Evolutionary conservation across 176 grass and related monocot species (phyloP).

Genomic region (Urochloa ruziziensis): DNA sequence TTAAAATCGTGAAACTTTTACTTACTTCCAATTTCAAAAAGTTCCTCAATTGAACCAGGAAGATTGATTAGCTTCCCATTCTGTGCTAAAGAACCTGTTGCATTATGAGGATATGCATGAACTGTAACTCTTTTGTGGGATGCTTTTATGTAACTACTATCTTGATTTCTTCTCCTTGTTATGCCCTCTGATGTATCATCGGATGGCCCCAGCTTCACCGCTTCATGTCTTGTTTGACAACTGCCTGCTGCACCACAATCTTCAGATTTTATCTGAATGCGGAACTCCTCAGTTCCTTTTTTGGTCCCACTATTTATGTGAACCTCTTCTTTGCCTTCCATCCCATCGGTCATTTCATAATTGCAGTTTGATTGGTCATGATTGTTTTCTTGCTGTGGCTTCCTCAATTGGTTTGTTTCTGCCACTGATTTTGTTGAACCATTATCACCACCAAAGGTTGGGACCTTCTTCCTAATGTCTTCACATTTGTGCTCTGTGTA

Average conservation of each 20-base stretch:
- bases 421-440: slow-evolving; percentile 24
- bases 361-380: not conserved
- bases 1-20: slow-evolving; percentile 12
- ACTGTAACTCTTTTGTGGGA: slow-evolving; percentile 67
- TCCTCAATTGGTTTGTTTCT: slow-evolving; percentile 7
- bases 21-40: slow-evolving; percentile 80
- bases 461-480: slow-evolving; percentile 13
- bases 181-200: not conserved
- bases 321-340: slow-evolving; percentile 18
- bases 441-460: slow-evolving; percentile 14
- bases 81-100: slow-evolving; percentile 31
- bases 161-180: slow-evolving; percentile 21
- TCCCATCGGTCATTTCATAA: not conserved
- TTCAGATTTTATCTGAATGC: slow-evolving; percentile 37
- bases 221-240: slow-evolving; percentile 10
- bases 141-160: slow-evolving; percentile 17
- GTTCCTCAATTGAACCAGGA: slow-evolving; percentile 72
- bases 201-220: not conserved
- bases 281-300: slow-evolving; percentile 27
- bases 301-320: slow-evolving; percentile 22
- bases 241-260: slow-evolving; percentile 1
- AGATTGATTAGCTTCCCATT: slow-evolving; percentile 82
- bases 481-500: slow-evolving; percentile 14
- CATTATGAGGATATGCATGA: slow-evolving; percentile 35
- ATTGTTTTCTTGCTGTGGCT: not conserved